Base-by-base conservation (phyloP, 805 yeast species). In the Nakazawaea anatomiae region DNA sequence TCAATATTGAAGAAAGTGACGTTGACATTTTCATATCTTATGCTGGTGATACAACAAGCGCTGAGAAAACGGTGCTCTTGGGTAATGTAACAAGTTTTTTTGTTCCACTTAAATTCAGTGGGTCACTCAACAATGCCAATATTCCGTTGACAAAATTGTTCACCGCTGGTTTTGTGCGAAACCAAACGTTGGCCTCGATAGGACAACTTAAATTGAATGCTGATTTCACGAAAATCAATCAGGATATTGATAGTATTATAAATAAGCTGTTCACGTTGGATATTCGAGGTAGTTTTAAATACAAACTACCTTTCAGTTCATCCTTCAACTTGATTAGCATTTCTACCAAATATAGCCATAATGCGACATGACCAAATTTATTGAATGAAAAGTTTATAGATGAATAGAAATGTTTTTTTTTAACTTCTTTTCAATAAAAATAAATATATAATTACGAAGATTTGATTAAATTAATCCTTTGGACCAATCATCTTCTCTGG, bases 401-500 rank as follows among this genome's bases (percentile, higher is more conserved):
- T 18, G 25, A 18, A 18, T 18, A 18, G 25, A 18, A 18, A 18
- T 18, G 25, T 18, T 18, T 18, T 18, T 18, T 18, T 18, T 18
- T 18, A 18, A 18, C 25, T 18, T 18, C 25, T 18, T 18, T 18
- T 18, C 25, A 18, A 29, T 42, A 30, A 14, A 7, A 11, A 42
- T 42, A 44, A 25, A 28, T 44, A 44, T 12, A 42, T 18, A 29
- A 40, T 40, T 40, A 40, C 29, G 4, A 27, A 7, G 27, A 40
- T 25, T 28, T 35, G 34, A 35, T 18, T 10, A 5, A 36, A 28
- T 42, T 46, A 51, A 46, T 51, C 53, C 39, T 86, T 85, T 65
- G 99, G 98, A 56, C 97, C 96, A 73, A 94, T 84, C 99, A 94
- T 94, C 66, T 87, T 80, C 77, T 94, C 98, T 58, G 99, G 99